Percentiles rank a stretch among this genome's conserved stretches.
Conservation (phyloP, 305 asterid species). For the Stenogyne calaminthoides region DNA sequence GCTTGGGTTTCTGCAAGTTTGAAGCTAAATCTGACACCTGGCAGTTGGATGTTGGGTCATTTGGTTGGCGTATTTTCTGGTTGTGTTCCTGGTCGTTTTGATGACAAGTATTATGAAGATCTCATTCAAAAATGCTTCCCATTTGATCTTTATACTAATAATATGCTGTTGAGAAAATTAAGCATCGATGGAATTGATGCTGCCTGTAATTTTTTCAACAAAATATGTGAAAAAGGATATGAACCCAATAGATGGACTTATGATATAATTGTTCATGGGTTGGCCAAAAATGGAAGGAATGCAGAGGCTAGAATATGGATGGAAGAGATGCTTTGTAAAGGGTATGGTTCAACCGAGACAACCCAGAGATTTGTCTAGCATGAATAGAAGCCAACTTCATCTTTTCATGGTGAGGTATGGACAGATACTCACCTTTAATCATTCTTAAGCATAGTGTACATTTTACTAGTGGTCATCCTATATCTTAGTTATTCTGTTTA, state of each 20-base stretch:
- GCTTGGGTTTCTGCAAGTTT: constrained; percentile 51
- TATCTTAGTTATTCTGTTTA: not conserved
- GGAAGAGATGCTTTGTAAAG: constrained; percentile 57
- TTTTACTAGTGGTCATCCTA: constrained; percentile 9
- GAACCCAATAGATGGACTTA: constrained; percentile 77
- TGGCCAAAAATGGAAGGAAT: constrained; percentile 49
- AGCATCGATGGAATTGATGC: constrained; percentile 36
- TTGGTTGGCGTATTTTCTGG: constrained; percentile 64
- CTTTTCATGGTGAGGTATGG: constrained; percentile 1
- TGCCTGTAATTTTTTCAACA: constrained; percentile 49
- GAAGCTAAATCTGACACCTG: constrained; percentile 38
- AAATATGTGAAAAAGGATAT: constrained; percentile 49
- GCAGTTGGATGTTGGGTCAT: constrained; percentile 56
- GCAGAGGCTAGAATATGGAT: constrained; percentile 63
- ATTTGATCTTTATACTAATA: constrained; percentile 60
- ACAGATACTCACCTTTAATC: constrained; percentile 15
- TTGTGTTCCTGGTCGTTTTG: constrained; percentile 40
- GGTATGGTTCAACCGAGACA: constrained; percentile 47
- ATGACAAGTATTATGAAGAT: constrained; percentile 48
- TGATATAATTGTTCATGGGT: constrained; percentile 54
- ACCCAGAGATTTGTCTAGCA: constrained; percentile 29
- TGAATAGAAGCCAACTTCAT: constrained; percentile 17
- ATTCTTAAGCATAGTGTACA: constrained; percentile 14
- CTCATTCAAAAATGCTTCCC: constrained; percentile 58
- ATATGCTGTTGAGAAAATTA: constrained; percentile 73